These are phyloP conservation scores for Tylopilus plumbeoviolaceoides DNA, from an alignment of 768 basidiomycete genomes.

Conservation along the genomic window DNA sequence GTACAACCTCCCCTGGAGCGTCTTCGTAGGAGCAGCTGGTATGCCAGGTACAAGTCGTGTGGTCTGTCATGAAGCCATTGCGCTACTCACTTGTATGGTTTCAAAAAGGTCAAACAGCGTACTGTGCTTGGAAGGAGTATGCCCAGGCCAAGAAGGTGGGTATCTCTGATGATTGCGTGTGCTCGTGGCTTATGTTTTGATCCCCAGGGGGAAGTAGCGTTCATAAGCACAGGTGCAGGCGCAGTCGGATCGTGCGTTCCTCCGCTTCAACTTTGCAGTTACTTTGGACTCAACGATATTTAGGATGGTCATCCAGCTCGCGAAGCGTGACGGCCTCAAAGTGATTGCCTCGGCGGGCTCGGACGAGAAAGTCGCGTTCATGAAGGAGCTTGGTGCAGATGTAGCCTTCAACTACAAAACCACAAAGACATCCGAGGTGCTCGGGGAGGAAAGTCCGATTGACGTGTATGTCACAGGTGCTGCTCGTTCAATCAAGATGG, in stretches of 20 bases:
- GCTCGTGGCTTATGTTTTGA: background rate
- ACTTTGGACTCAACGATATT: background rate
- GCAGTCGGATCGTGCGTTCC: slow-evolving; percentile 53
- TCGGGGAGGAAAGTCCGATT: slow-evolving; percentile 54
- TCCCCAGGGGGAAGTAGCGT: slow-evolving; percentile 43
- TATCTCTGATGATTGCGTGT: background rate
- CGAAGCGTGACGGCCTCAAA: slow-evolving; percentile 48
- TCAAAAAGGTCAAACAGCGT: slow-evolving; percentile 23
- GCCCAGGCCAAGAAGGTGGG: slow-evolving; percentile 24
- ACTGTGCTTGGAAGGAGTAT: slow-evolving; percentile 17
- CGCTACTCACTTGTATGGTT: no score
- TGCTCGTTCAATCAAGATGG: no score
- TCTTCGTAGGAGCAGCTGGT: slow-evolving; percentile 30
- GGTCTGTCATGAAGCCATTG: no score
- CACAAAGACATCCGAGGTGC: slow-evolving; percentile 44
- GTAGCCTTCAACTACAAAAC: slow-evolving; percentile 75
- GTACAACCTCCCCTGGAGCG: slow-evolving; percentile 27
- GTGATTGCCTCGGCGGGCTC: slow-evolving; percentile 71
- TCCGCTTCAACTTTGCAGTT: background rate
- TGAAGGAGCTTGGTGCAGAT: slow-evolving; percentile 58
- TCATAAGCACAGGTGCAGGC: slow-evolving; percentile 40
- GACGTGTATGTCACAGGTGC: slow-evolving; percentile 36
- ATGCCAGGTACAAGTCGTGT: slow-evolving; percentile 9
- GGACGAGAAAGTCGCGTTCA: slow-evolving; percentile 65
- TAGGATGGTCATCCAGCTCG: slow-evolving; percentile 47